Evolutionary conservation across 2,329 filamentous ascomycete species (phyloP).

Genomic region (Phyllosticta capitalensis): DNA sequence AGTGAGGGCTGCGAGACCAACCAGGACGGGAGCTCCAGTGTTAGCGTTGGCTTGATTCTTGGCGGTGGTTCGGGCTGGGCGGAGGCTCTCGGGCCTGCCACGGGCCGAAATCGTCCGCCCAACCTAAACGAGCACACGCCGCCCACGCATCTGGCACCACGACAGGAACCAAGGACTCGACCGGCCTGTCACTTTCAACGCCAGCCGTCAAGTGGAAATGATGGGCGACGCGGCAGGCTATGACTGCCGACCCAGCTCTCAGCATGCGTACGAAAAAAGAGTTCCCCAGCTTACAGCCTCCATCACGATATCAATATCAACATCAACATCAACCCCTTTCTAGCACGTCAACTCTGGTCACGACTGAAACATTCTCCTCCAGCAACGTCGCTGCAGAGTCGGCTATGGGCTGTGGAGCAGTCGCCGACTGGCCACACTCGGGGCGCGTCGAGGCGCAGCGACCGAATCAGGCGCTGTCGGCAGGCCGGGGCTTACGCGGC

Average conservation of each 20-base stretch:
- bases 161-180: background rate
- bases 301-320: no score
- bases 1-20: background rate
- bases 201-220: background rate
- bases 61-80: background rate
- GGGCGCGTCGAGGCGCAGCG: background rate
- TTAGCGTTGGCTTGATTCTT: background rate
- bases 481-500: slow-evolving; percentile 8
- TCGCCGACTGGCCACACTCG: background rate
- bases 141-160: background rate
- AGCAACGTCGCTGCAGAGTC: background rate
- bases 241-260: background rate
- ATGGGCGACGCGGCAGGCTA: background rate
- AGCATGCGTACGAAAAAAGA: background rate
- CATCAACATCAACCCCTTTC: background rate
- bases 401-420: background rate
- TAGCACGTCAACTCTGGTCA: background rate
- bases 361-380: background rate
- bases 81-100: background rate
- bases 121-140: background rate
- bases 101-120: background rate
- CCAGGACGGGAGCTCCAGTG: background rate
- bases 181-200: background rate
- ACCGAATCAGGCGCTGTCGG: background rate
- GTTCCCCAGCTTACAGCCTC: no score